A percentile compares a stretch with the other conserved stretches of the same genome.
phyloP scores from a whole-genome alignment of 768 basidiomycete species.

The Sarcodon aspratus region DNA sequence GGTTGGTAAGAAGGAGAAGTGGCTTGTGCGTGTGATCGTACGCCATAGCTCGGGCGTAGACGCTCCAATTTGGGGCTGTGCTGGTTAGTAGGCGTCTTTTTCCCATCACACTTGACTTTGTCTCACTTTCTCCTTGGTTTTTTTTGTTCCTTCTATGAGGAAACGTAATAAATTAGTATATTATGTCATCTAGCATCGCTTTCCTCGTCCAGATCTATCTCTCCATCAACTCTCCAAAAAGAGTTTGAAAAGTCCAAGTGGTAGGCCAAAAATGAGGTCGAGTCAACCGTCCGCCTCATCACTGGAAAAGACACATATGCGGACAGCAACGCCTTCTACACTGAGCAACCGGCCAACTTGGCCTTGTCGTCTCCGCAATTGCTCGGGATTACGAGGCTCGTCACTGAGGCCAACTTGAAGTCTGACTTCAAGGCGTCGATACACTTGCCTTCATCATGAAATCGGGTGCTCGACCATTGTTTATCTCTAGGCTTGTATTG shows the following conservation, averaged over 20 bases:
- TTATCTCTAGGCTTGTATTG: too few relatives aligned
- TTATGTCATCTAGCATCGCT: conserved; percentile 59
- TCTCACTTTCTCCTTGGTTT: too few relatives aligned
- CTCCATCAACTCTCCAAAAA: conserved; percentile 67
- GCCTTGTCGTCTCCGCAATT: conserved; percentile 64
- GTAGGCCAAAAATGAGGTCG: too few relatives aligned
- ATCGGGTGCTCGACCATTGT: too few relatives aligned
- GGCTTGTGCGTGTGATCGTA: conserved; percentile 73
- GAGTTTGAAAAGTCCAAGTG: conserved; percentile 84
- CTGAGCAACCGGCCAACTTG: conserved; percentile 76
- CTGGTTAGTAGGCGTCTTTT: too few relatives aligned
- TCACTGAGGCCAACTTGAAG: conserved; percentile 61
- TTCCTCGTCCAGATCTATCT: conserved; percentile 80
- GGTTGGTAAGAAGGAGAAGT: conserved; percentile 54
- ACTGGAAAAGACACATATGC: conserved; percentile 67
- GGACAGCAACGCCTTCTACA: too few relatives aligned
- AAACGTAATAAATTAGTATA: too few relatives aligned
- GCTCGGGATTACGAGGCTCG: conserved; percentile 67
- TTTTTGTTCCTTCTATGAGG: too few relatives aligned
- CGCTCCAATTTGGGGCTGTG: conserved; percentile 75
- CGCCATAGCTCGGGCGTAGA: conserved; percentile 73
- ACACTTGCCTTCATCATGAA: too few relatives aligned
- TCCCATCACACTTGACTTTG: too few relatives aligned
- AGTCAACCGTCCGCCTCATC: conserved; percentile 56
- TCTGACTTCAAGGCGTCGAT: conserved; percentile 78